phyloP scores from a whole-genome alignment of 2,329 filamentous ascomycete species.

The Herpotrichia juniperi region DNA sequence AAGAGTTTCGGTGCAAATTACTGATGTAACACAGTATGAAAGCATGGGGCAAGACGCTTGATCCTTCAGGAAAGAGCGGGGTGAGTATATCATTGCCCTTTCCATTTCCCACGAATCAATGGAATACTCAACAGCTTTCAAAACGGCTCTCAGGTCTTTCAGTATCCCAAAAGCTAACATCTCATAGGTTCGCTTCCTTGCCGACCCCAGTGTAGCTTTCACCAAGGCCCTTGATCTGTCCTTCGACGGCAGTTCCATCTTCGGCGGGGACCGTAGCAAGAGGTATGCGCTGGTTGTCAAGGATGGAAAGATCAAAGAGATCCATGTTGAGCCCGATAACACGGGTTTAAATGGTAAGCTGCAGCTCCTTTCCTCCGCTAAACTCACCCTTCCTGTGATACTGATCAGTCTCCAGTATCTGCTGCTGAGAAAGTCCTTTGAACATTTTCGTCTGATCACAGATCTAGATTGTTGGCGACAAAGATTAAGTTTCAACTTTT shows the following conservation, averaged over 20 bases:
- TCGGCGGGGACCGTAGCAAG: conserved; percentile 84
- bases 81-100: conserved; percentile 59
- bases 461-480: too few relatives aligned
- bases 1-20: too few relatives aligned
- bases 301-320: conserved; percentile 81
- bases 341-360: conserved; percentile 76
- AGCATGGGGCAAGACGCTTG: conserved; percentile 80
- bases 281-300: conserved; percentile 84
- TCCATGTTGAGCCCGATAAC: conserved; percentile 86
- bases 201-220: conserved; percentile 79
- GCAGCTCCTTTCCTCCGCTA: not conserved
- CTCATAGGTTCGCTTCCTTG: conserved; percentile 81
- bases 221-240: conserved; percentile 81
- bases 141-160: too few relatives aligned
- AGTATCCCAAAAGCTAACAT: conserved; percentile 11
- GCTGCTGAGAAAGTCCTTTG: conserved; percentile 41
- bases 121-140: not conserved
- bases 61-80: conserved; percentile 74
- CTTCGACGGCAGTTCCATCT: conserved; percentile 80
- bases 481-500: too few relatives aligned
- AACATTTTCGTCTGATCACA: too few relatives aligned
- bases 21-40: conserved; percentile 69
- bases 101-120: not conserved
- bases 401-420: conserved; percentile 28
- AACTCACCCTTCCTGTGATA: not conserved